A percentile compares a stretch with the other conserved stretches of the same genome.
Conservation (phyloP, 2,329 filamentous ascomycete genomes). For the Colletotrichum musicola region DNA sequence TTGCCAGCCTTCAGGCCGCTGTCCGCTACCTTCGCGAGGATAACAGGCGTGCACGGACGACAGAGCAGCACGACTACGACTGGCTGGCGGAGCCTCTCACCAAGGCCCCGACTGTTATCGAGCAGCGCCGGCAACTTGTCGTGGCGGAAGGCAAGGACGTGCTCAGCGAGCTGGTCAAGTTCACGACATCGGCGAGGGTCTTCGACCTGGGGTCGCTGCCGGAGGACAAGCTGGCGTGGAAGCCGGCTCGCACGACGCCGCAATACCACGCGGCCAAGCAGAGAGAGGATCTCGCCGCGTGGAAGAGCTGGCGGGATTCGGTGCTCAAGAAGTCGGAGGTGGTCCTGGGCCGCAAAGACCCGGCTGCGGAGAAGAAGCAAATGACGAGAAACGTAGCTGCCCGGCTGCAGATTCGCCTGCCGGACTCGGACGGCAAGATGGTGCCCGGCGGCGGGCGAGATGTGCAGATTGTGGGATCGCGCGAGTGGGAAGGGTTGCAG, state of each 20-base stretch:
- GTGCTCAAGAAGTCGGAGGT: constrained; percentile 66
- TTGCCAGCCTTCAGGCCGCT: constrained; percentile 72
- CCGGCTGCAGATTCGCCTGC: constrained; percentile 64
- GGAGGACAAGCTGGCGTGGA: constrained; percentile 74
- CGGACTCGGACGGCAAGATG: constrained; percentile 59
- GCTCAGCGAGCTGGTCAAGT: constrained; percentile 73
- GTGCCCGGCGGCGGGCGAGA: constrained; percentile 52
- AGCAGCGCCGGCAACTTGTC: constrained; percentile 65
- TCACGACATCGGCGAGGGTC: constrained; percentile 67
- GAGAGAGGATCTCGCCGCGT: constrained; percentile 73
- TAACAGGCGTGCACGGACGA: constrained; percentile 71
- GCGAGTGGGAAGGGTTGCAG: constrained; percentile 68
- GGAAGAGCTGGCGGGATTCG: constrained; percentile 69
- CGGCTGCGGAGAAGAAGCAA: constrained; percentile 44
- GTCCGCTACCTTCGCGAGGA: constrained; percentile 78
- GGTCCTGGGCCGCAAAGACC: constrained; percentile 45
- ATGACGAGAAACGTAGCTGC: constrained; percentile 55
- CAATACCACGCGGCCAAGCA: constrained; percentile 76
- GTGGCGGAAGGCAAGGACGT: constrained; percentile 73
- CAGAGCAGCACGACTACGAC: constrained; percentile 66
- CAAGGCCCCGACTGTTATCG: constrained; percentile 56
- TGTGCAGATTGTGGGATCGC: constrained; percentile 65
- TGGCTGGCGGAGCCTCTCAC: constrained; percentile 75
- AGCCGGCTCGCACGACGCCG: constrained; percentile 72
- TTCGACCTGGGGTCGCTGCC: constrained; percentile 71